These are phyloP conservation scores for Scleromitrula shiraiana DNA, from an alignment of 2,329 filamentous ascomycete species.

Conservation along the genomic window DNA sequence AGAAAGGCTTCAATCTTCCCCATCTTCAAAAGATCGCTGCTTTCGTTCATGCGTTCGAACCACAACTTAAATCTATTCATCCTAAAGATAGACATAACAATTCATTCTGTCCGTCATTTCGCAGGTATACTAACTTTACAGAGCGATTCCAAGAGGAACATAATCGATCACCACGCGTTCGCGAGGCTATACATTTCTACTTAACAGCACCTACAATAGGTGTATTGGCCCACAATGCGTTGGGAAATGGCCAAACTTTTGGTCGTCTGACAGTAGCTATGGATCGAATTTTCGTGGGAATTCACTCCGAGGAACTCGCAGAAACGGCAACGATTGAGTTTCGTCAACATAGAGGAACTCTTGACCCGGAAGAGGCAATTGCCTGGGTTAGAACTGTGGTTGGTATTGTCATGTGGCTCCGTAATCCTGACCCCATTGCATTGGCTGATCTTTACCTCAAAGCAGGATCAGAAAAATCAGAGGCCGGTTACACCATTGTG, in stretches of 20 bases:
- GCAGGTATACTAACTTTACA: not conserved
- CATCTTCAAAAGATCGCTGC: constrained; percentile 25
- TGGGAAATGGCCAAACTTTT: too few species aligned
- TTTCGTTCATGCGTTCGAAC: constrained; percentile 26
- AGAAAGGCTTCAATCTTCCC: constrained; percentile 15
- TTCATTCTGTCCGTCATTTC: not conserved
- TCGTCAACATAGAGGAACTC: constrained; percentile 19
- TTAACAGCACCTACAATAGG: too few species aligned
- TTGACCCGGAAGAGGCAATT: constrained; percentile 12
- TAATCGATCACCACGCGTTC: not conserved
- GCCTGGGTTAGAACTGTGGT: constrained; percentile 18
- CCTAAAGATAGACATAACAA: constrained; percentile 2
- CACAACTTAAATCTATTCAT: constrained; percentile 25
- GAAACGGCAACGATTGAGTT: constrained; percentile 21
- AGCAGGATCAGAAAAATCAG: constrained; percentile 9
- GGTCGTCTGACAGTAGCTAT: not conserved
- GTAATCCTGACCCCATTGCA: not conserved
- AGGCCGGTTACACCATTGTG: constrained; percentile 10
- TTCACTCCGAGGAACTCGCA: rapidly evolving
- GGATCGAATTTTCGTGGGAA: not conserved
- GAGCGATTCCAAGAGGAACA: not conserved
- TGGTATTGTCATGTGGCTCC: constrained; percentile 11
- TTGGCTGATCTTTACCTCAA: not conserved
- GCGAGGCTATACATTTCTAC: not conserved
- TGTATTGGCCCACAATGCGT: too few species aligned